phyloP scores from a whole-genome alignment of 441 rosid species.

The Sinapis alba region DNA sequence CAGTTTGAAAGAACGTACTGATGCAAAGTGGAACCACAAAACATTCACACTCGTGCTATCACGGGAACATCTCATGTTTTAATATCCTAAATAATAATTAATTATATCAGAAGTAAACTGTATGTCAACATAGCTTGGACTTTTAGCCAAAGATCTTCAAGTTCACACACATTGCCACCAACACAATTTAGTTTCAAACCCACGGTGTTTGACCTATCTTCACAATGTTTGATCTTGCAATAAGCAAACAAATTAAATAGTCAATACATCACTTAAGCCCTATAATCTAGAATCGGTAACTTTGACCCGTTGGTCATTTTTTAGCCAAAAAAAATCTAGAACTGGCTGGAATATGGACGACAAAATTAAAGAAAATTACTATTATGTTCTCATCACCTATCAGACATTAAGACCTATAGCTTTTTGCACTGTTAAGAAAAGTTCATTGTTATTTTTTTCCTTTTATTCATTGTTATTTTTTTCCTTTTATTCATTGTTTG shows the following conservation, averaged over 20 bases:
- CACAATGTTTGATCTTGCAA: neutral
- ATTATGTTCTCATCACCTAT: no score
- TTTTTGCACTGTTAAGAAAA: no score
- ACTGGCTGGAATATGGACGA: no score
- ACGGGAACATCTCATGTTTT: conserved; percentile 37
- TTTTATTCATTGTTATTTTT: no score
- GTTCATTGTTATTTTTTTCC: no score
- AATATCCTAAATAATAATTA: conserved; percentile 9
- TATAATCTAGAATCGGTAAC: neutral
- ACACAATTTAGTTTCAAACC: conserved; percentile 19
- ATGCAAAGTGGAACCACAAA: conserved; percentile 41
- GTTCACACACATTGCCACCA: conserved; percentile 35
- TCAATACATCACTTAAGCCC: no score
- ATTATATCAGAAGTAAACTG: conserved; percentile 8
- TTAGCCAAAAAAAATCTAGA: no score
- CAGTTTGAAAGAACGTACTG: conserved; percentile 34
- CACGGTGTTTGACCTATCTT: conserved; percentile 34
- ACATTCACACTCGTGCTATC: conserved; percentile 39
- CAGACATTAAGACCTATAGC: no score
- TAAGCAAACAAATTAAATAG: neutral
- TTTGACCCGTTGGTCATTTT: neutral
- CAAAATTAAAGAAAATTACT: no score
- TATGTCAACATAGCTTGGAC: conserved; percentile 5
- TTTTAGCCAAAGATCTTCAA: conserved; percentile 11
- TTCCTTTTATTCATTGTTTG: no score